Evolutionary conservation across 352 stramenopile genomes (phyloP).

Genomic region (Phytophthora pseudosyringae): DNA sequence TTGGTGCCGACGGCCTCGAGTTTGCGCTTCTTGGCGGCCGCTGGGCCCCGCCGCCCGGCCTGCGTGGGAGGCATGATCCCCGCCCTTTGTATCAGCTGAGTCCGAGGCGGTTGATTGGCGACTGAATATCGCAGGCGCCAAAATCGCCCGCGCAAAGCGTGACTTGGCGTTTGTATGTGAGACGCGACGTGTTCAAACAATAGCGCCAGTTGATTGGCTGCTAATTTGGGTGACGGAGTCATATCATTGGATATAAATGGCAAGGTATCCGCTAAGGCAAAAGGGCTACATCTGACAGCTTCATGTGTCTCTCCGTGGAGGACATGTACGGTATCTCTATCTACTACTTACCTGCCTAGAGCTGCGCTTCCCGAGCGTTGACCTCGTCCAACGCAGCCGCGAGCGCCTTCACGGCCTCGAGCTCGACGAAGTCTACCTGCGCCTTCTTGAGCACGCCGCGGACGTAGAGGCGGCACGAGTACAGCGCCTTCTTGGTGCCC

Average conservation of each 20-base stretch:
- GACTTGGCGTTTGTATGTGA: slow-evolving; percentile 33
- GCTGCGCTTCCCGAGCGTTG: slow-evolving; percentile 57
- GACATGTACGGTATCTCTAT: slow-evolving; percentile 3
- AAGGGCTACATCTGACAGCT: slow-evolving; percentile 12
- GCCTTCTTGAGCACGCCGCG: slow-evolving; percentile 81
- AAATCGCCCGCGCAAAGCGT: slow-evolving; percentile 34
- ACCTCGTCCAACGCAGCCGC: slow-evolving; percentile 59
- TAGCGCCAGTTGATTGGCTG: slow-evolving; percentile 13
- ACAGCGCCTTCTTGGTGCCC: slow-evolving; percentile 81
- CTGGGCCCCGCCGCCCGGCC: slow-evolving; percentile 4
- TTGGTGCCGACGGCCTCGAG: slow-evolving; percentile 9
- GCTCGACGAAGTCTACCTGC: slow-evolving; percentile 66
- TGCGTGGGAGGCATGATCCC: slow-evolving; percentile 25
- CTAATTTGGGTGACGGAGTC: neutral
- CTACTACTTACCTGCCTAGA: slow-evolving; percentile 31
- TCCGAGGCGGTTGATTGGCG: slow-evolving; percentile 35
- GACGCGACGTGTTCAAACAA: slow-evolving; percentile 12
- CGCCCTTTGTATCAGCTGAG: slow-evolving; percentile 17
- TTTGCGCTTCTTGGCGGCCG: slow-evolving; percentile 34
- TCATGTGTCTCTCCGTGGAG: neutral
- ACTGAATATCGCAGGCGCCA: slow-evolving; percentile 29
- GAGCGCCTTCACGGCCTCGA: slow-evolving; percentile 56
- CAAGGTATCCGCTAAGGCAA: neutral
- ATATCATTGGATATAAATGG: slow-evolving; percentile 18
- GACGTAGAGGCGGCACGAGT: slow-evolving; percentile 80